Conservation (phyloP, 1,284 basidiomycete species). For the Cerioporus squamosus region DNA sequence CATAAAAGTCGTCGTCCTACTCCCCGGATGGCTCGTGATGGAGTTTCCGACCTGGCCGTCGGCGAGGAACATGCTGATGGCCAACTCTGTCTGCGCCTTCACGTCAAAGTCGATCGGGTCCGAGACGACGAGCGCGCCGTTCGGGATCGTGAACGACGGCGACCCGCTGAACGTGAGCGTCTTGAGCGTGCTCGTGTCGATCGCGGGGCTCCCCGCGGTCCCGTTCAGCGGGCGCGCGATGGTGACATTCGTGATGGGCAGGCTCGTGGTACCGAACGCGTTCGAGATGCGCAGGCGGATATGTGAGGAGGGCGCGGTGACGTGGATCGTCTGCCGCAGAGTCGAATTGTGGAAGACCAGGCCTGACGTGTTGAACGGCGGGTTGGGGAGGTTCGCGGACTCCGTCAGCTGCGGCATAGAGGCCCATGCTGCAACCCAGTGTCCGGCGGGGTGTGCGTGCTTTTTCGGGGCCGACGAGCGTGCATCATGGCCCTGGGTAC, state of each 20-base stretch:
- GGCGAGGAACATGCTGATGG: constrained; percentile 45
- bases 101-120: constrained; percentile 48
- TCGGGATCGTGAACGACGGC: constrained; percentile 44
- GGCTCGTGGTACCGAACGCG: constrained; percentile 46
- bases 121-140: constrained; percentile 49
- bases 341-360: constrained; percentile 50
- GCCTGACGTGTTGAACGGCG: constrained; percentile 43
- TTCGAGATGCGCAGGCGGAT: constrained; percentile 54
- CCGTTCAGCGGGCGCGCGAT: constrained; percentile 45
- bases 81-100: constrained; percentile 41
- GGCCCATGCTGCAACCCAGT: constrained; percentile 50
- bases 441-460: constrained; percentile 24
- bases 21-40: constrained; percentile 55
- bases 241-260: constrained; percentile 49
- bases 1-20: constrained; percentile 50
- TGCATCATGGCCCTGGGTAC: neutral
- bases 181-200: constrained; percentile 40
- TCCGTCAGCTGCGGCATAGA: constrained; percentile 54
- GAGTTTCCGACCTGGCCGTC: constrained; percentile 44
- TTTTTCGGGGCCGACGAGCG: neutral
- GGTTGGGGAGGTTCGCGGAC: constrained; percentile 44
- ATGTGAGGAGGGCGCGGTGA: constrained; percentile 41
- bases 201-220: constrained; percentile 40
- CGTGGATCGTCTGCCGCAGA: constrained; percentile 51
- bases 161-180: constrained; percentile 49